Evolutionary conservation across 371 early-diverging fungal genomes (phyloP).

Genomic region (Haplosporangium sp.): DNA sequence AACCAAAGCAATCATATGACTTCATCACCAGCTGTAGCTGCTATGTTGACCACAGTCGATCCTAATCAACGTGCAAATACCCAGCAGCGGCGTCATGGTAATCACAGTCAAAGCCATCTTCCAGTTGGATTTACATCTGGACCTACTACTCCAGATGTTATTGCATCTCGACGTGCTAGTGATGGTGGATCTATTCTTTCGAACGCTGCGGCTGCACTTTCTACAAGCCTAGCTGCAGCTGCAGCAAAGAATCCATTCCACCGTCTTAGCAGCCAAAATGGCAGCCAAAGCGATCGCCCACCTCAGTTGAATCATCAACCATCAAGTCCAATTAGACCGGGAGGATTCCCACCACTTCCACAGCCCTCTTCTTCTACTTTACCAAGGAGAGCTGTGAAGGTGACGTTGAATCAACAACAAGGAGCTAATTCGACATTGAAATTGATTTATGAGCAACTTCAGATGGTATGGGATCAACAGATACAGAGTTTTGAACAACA

Average conservation of each 20-base stretch:
- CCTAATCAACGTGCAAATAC: neutral
- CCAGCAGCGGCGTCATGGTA: neutral
- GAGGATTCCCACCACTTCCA: conserved; percentile 19
- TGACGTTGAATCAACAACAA: conserved; percentile 47
- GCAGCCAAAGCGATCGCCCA: neutral
- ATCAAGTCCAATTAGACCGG: neutral
- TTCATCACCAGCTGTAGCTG: conserved; percentile 33
- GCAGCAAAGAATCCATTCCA: conserved; percentile 14
- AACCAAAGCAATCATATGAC: no score
- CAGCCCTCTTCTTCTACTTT: conserved; percentile 2
- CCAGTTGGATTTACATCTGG: neutral
- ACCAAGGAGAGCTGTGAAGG: conserved; percentile 30
- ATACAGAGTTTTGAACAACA: conserved; percentile 8
- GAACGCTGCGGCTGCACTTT: conserved; percentile 38
- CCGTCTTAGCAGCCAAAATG: neutral
- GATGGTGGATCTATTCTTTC: conserved; percentile 52
- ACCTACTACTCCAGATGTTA: neutral
- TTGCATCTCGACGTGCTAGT: conserved; percentile 34
- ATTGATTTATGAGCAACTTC: conserved; percentile 34
- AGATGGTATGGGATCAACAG: conserved; percentile 33
- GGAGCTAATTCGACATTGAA: conserved; percentile 51
- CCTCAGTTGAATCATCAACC: conserved; percentile 5
- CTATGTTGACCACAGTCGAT: conserved; percentile 24
- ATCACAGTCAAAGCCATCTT: conserved; percentile 3
- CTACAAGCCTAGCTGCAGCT: conserved; percentile 13